Percentiles rank a stretch among this genome's conserved stretches.
Evolutionary conservation across 176 grass and related monocot genomes (phyloP).

Genomic region (Aegilops bicornis): DNA sequence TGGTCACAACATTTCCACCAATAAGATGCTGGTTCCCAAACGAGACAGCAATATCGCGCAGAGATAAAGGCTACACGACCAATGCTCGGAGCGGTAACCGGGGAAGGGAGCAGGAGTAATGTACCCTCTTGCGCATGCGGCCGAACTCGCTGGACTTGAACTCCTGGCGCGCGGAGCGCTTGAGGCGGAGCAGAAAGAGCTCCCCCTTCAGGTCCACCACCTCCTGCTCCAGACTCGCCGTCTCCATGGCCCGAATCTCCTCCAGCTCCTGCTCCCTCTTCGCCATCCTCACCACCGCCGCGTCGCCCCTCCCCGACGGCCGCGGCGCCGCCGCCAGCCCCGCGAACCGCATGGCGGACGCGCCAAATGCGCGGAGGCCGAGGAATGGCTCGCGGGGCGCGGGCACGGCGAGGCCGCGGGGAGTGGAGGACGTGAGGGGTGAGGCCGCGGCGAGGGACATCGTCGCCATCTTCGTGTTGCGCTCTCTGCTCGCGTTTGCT

Average conservation of each 20-base stretch:
- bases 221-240: slow-evolving; percentile 76
- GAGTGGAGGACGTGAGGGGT: slow-evolving; percentile 40
- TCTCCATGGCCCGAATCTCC: slow-evolving; percentile 75
- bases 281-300: slow-evolving; percentile 52
- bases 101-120: not conserved
- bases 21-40: not conserved
- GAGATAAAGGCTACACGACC: not conserved
- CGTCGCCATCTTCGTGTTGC: slow-evolving; percentile 37
- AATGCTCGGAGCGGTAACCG: not conserved
- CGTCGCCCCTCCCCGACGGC: slow-evolving; percentile 16
- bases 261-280: slow-evolving; percentile 89
- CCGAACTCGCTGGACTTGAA: slow-evolving; percentile 81
- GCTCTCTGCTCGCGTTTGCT: slow-evolving; percentile 8
- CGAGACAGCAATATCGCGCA: not conserved
- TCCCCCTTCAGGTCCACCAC: slow-evolving; percentile 97
- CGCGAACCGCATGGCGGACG: slow-evolving; percentile 12
- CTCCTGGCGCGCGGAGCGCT: slow-evolving; percentile 87
- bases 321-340: slow-evolving; percentile 21
- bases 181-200: slow-evolving; percentile 92
- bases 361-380: not conserved
- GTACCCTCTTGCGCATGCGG: slow-evolving; percentile 86
- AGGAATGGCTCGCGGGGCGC: slow-evolving; percentile 15
- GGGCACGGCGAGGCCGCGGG: slow-evolving; percentile 22
- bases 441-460: slow-evolving; percentile 46
- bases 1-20: not conserved